Percentiles rank a stretch among this genome's conserved stretches.
Evolutionary conservation across 768 basidiomycete species (phyloP).

Genomic region (Lactarius indigo): DNA sequence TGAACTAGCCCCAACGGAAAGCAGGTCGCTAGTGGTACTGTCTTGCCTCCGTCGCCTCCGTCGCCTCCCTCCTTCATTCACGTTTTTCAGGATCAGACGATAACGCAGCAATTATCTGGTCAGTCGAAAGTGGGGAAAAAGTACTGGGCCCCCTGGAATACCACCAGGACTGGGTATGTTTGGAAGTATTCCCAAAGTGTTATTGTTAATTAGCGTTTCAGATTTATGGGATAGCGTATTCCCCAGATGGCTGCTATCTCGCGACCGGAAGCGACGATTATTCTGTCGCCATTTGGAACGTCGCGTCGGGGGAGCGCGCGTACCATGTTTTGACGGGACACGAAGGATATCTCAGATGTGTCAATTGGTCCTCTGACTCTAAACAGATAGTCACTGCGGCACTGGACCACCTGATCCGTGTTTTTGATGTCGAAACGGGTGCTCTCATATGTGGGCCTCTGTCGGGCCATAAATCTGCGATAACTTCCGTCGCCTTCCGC

Average conservation of each 20-base stretch:
- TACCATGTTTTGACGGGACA: constrained; percentile 17
- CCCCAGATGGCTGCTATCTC: constrained; percentile 24
- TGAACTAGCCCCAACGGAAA: constrained; percentile 13
- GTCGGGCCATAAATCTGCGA: background rate
- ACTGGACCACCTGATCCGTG: constrained; percentile 3
- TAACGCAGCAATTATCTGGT: constrained; percentile 10
- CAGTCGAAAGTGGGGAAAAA: constrained; percentile 4
- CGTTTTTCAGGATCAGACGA: constrained; percentile 9
- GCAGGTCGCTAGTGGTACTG: constrained; percentile 15
- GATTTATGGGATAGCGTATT: constrained; percentile 17
- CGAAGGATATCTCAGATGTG: background rate
- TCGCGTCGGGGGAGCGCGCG: constrained; percentile 41
- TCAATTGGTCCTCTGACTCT: constrained; percentile 15
- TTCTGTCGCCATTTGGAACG: constrained; percentile 47
- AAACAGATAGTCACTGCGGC: constrained; percentile 6
- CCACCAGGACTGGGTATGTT: constrained; percentile 11
- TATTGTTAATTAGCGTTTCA: background rate
- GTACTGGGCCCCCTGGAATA: background rate
- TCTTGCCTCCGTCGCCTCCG: background rate
- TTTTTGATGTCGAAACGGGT: constrained; percentile 19
- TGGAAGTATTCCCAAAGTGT: too few species aligned
- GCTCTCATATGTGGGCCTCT: constrained; percentile 1
- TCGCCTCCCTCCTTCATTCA: background rate
- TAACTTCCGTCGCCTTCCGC: background rate
- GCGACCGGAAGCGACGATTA: constrained; percentile 48